Conservation (phyloP, 2,329 filamentous ascomycete genomes). For the Xylariaceae sp. region DNA sequence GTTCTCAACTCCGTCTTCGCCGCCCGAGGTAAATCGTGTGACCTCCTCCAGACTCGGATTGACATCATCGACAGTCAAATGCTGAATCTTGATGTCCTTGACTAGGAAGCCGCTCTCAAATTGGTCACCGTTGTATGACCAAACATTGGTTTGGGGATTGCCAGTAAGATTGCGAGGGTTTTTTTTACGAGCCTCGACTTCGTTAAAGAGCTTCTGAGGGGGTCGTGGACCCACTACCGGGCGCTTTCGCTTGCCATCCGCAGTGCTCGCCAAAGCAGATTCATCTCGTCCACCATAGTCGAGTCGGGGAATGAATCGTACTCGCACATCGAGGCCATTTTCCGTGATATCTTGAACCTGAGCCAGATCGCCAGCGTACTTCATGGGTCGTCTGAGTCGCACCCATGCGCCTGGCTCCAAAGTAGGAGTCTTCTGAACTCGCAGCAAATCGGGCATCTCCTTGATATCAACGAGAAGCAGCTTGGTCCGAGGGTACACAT, state of each 20-base stretch:
- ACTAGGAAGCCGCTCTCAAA: conserved; percentile 91
- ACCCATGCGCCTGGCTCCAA: conserved; percentile 89
- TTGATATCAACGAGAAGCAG: conserved; percentile 89
- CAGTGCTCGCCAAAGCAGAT: conserved; percentile 36
- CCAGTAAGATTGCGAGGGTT: conserved; percentile 59
- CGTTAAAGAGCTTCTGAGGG: conserved; percentile 86
- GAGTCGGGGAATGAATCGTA: conserved; percentile 82
- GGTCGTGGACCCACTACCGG: conserved; percentile 61
- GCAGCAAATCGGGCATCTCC: conserved; percentile 94
- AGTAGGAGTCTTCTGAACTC: conserved; percentile 78
- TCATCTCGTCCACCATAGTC: conserved; percentile 91
- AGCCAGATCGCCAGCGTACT: conserved; percentile 84
- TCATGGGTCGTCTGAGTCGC: conserved; percentile 70
- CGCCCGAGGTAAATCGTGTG: conserved; percentile 83
- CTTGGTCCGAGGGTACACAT: conserved; percentile 84
- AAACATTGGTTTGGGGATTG: conserved; percentile 73
- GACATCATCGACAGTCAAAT: conserved; percentile 79
- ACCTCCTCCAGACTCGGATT: conserved; percentile 93
- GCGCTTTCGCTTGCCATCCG: conserved; percentile 77
- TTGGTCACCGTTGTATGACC: conserved; percentile 80
- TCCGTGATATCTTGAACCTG: conserved; percentile 90
- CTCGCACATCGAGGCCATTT: conserved; percentile 82
- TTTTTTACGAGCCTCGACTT: conserved; percentile 84
- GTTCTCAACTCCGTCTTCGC: conserved; percentile 88
- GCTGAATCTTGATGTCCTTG: conserved; percentile 88